A percentile compares a stretch with the other conserved stretches of the same genome.
Conservation (phyloP, 1,284 basidiomycete species). For the Cryptococcus sp. region DNA sequence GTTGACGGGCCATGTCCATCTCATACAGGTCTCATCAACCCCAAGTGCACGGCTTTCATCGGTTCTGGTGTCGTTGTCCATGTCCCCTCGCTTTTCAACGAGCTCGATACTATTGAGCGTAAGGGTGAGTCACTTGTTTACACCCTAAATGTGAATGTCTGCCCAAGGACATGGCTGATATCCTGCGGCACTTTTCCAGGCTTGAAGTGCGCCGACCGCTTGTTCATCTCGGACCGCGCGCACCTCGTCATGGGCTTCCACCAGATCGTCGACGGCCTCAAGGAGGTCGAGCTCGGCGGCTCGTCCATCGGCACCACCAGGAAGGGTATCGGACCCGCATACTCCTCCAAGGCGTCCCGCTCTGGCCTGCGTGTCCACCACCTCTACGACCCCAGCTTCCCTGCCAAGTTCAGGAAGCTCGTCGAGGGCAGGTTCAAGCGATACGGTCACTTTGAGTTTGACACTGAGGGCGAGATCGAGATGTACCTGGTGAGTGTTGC, state of each 20-base stretch:
- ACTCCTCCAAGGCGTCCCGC: slow-evolving; percentile 94
- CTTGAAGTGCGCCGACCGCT: slow-evolving; percentile 76
- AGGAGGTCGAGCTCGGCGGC: slow-evolving; percentile 94
- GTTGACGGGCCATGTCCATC: neutral
- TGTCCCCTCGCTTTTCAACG: slow-evolving; percentile 89
- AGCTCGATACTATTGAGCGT: slow-evolving; percentile 79
- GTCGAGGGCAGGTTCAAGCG: slow-evolving; percentile 98
- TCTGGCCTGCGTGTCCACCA: slow-evolving; percentile 95
- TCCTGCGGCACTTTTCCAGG: slow-evolving; percentile 57
- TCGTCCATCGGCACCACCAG: slow-evolving; percentile 95
- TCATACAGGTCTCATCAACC: slow-evolving; percentile 77
- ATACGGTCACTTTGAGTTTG: slow-evolving; percentile 97
- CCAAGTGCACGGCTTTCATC: slow-evolving; percentile 79
- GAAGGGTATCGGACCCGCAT: slow-evolving; percentile 97
- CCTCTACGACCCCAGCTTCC: slow-evolving; percentile 87
- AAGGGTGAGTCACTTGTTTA: slow-evolving; percentile 61
- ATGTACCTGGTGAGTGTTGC: slow-evolving; percentile 71
- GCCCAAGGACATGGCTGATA: neutral
- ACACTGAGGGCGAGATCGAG: slow-evolving; percentile 92
- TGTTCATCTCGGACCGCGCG: slow-evolving; percentile 93
- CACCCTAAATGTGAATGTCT: slow-evolving; percentile 5
- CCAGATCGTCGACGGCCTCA: slow-evolving; percentile 97
- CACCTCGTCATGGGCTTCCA: slow-evolving; percentile 99
- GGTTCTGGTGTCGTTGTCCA: slow-evolving; percentile 94
- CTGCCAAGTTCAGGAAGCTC: slow-evolving; percentile 86